A percentile compares a stretch with the other conserved stretches of the same genome.
Conservation (phyloP, 225 moss, liverwort and hornwort genomes). For the Rhytidiadelphus loreus region DNA sequence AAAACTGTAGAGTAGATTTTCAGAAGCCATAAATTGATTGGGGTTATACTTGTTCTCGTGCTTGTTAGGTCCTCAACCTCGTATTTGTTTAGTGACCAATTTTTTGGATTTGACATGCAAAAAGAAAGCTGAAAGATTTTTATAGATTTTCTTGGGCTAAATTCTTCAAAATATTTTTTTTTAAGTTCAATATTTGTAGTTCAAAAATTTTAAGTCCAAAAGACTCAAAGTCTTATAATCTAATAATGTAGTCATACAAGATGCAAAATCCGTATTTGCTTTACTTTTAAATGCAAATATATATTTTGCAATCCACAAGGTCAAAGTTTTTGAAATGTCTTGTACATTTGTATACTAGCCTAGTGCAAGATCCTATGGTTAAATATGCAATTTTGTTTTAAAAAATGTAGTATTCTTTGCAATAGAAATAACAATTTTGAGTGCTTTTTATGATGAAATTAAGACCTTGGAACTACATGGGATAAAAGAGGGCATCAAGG, state of each 20-base stretch:
- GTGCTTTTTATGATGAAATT: neutral
- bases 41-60: too few relatives aligned
- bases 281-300: neutral
- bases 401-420: too few relatives aligned
- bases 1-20: too few relatives aligned
- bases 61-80: too few relatives aligned
- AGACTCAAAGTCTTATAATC: neutral
- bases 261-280: rapidly evolving
- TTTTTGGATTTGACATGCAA: too few relatives aligned
- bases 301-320: neutral
- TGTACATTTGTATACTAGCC: neutral
- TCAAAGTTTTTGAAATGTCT: neutral
- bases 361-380: neutral
- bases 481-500: neutral
- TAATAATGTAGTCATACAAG: neutral
- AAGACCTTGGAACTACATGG: rapidly evolving
- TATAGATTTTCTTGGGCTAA: too few relatives aligned
- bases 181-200: neutral
- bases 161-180: rapidly evolving
- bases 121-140: too few relatives aligned
- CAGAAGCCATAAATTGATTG: too few relatives aligned
- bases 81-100: too few relatives aligned
- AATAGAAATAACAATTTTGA: neutral
- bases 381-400: too few relatives aligned
- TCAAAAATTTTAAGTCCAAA: neutral